These are phyloP conservation scores for Linderina pennispora DNA, from an alignment of 192 early-diverging fungal genomes.

Conservation along the genomic window DNA sequence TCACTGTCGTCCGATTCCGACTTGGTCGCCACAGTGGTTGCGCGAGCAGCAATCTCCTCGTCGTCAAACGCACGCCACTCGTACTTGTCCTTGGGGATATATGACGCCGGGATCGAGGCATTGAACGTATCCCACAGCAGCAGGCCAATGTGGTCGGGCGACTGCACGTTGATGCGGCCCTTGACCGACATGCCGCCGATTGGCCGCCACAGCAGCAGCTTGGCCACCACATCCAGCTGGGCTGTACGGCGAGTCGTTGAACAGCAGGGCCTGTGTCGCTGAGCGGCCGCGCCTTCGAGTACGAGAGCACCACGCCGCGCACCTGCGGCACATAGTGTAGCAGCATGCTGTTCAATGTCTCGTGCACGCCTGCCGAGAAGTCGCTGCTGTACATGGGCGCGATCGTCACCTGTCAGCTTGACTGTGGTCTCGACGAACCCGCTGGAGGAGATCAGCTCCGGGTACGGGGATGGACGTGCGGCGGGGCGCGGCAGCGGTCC, in stretches of 20 bases:
- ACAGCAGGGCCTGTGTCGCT: slow-evolving; percentile 58
- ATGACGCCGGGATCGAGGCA: slow-evolving; percentile 82
- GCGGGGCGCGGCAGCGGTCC: neutral
- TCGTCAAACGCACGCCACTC: slow-evolving; percentile 57
- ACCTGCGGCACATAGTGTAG: slow-evolving; percentile 77
- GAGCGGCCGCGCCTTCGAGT: slow-evolving; percentile 59
- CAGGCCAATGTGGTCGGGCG: slow-evolving; percentile 89
- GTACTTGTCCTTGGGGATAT: slow-evolving; percentile 70
- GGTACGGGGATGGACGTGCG: slow-evolving; percentile 10
- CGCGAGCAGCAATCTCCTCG: slow-evolving; percentile 32
- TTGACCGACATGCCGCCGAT: slow-evolving; percentile 46
- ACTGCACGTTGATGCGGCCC: slow-evolving; percentile 79
- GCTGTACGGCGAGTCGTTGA: slow-evolving; percentile 80
- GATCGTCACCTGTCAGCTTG: slow-evolving; percentile 34
- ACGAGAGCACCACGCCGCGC: slow-evolving; percentile 79
- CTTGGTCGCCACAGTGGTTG: slow-evolving; percentile 3
- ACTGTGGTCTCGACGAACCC: slow-evolving; percentile 39
- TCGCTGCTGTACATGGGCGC: slow-evolving; percentile 35
- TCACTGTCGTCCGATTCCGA: slow-evolving; percentile 1
- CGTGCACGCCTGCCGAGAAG: slow-evolving; percentile 30
- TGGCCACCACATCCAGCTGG: slow-evolving; percentile 67
- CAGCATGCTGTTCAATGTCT: slow-evolving; percentile 47
- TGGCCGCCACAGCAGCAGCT: slow-evolving; percentile 76
- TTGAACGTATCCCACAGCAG: slow-evolving; percentile 94
- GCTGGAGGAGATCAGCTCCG: slow-evolving; percentile 10